phyloP scores from a whole-genome alignment of 2,329 filamentous ascomycete species.

The Pseudopyricularia javanii region DNA sequence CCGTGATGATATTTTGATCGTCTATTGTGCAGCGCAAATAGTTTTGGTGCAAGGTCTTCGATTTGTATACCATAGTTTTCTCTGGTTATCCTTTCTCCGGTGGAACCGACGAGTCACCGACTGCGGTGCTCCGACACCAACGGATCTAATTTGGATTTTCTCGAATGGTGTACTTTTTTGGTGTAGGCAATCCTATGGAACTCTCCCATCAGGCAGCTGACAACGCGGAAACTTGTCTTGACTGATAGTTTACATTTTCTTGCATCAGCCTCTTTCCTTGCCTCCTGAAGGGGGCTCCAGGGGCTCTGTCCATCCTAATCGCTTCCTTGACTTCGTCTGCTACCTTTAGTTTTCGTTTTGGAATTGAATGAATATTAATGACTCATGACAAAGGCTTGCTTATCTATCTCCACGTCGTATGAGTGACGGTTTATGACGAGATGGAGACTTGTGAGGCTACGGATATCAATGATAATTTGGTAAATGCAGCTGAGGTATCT shows the following conservation, averaged over 20 bases:
- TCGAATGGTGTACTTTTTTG: background rate
- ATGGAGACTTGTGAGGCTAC: too few relatives aligned
- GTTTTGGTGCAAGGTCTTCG: background rate
- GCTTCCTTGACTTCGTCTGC: background rate
- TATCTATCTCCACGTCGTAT: too few relatives aligned
- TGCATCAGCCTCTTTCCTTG: background rate
- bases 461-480: too few relatives aligned
- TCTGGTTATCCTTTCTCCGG: background rate
- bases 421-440: background rate
- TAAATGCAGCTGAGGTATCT: too few relatives aligned
- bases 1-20: constrained; percentile 10
- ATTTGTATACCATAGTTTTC: background rate
- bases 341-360: background rate
- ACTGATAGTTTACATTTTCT: background rate
- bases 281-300: background rate
- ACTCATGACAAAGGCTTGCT: background rate
- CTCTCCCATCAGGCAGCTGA: background rate
- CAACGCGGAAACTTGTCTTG: background rate
- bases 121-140: background rate
- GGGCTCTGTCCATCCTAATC: background rate
- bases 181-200: background rate
- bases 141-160: background rate
- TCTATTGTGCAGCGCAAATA: background rate
- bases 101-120: too few relatives aligned
- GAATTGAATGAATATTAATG: background rate